Percentiles rank a stretch among this genome's conserved stretches.
phyloP scores from a whole-genome alignment of 495 filamentous ascomycete genomes.

The Penicillium pulvis region DNA sequence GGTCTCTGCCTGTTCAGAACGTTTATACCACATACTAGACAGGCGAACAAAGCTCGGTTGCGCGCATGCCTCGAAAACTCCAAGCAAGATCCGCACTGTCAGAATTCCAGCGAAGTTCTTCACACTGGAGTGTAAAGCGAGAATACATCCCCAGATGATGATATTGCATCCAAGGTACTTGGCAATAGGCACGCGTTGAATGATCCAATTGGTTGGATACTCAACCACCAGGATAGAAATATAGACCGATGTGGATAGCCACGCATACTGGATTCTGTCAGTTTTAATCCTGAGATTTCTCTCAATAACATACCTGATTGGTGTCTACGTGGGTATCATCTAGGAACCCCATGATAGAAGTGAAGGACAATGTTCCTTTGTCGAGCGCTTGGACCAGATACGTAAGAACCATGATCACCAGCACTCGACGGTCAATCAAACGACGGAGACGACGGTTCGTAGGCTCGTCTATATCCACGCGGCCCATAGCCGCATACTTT shows the following conservation, averaged over 20 bases:
- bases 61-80: constrained; percentile 60
- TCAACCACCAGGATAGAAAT: constrained; percentile 42
- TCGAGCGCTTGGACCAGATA: constrained; percentile 66
- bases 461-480: constrained; percentile 37
- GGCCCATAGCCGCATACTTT: not conserved
- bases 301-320: not conserved
- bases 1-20: constrained; percentile 57
- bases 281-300: not conserved
- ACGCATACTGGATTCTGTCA: constrained; percentile 34
- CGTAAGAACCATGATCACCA: constrained; percentile 31
- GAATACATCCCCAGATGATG: constrained; percentile 51
- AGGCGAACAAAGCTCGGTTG: constrained; percentile 52
- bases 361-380: constrained; percentile 61
- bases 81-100: constrained; percentile 55
- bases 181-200: constrained; percentile 49
- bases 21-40: constrained; percentile 64
- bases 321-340: constrained; percentile 37
- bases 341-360: constrained; percentile 59
- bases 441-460: constrained; percentile 41
- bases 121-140: constrained; percentile 52
- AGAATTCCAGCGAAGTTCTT: constrained; percentile 52
- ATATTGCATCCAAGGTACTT: constrained; percentile 57
- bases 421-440: constrained; percentile 46
- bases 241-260: constrained; percentile 41
- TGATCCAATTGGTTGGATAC: constrained; percentile 47